phyloP scores from a whole-genome alignment of 140 eudicot genomes.

The Erigeron philadelphicus region DNA sequence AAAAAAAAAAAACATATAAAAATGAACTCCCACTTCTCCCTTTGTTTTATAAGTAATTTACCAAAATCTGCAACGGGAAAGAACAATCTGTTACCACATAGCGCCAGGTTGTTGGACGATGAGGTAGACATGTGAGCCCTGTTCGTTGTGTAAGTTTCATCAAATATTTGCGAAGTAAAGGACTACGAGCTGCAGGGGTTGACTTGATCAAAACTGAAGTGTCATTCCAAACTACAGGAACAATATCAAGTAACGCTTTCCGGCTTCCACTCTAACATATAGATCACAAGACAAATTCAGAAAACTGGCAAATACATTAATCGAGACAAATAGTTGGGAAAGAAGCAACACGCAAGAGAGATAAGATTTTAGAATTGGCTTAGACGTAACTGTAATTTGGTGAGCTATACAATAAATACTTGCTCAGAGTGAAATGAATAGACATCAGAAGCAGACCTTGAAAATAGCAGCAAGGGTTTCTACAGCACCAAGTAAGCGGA shows the following conservation, averaged over 20 bases:
- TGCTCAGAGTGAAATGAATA: neutral
- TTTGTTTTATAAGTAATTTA: neutral
- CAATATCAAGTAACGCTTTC: constrained; percentile 57
- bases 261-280: constrained; percentile 68
- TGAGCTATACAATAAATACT: constrained; percentile 8
- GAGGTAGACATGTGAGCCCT: constrained; percentile 81
- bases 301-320: constrained; percentile 17
- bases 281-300: constrained; percentile 19
- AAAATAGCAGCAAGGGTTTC: constrained; percentile 86
- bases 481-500: constrained; percentile 72
- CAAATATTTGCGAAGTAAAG: constrained; percentile 86
- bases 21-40: too few relatives aligned
- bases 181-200: constrained; percentile 64
- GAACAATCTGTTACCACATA: constrained; percentile 64
- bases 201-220: constrained; percentile 71
- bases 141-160: constrained; percentile 78
- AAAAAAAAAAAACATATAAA: neutral
- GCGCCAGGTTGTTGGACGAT: constrained; percentile 83
- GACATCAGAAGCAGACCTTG: constrained; percentile 48
- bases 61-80: neutral
- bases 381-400: too few relatives aligned
- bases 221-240: constrained; percentile 72
- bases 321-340: neutral
- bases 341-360: neutral
- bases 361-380: neutral